Conservation (phyloP, 306 rosid species). For the Prosopis cineraria region DNA sequence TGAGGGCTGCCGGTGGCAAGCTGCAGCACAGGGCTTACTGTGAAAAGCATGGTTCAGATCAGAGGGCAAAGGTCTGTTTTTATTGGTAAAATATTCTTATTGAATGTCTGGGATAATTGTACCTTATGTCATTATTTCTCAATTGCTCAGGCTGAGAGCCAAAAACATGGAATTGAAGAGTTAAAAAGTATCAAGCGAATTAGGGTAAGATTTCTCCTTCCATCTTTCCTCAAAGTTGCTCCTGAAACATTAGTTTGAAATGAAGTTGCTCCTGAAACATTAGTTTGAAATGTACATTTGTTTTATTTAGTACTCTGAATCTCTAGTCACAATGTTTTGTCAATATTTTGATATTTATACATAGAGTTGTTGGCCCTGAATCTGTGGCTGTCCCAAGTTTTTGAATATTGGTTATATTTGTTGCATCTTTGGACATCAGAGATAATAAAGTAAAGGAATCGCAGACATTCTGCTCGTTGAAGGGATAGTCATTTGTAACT, state of each 20-base stretch:
- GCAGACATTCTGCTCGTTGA: conserved; percentile 1
- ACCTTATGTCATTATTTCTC: conserved; percentile 27
- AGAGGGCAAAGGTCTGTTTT: conserved; percentile 75
- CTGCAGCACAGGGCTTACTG: conserved; percentile 93
- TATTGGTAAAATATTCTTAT: background rate
- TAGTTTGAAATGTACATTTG: background rate
- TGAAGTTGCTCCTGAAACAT: background rate
- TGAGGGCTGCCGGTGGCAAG: conserved; percentile 73
- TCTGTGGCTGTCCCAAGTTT: background rate
- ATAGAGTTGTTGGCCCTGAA: conserved; percentile 15
- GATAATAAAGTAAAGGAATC: background rate
- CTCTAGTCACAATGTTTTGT: background rate
- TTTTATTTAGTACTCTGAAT: background rate
- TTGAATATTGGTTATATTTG: background rate
- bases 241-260: too few species aligned
- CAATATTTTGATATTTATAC: background rate
- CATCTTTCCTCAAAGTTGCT: background rate
- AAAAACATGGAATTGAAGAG: conserved; percentile 88
- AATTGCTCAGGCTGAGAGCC: conserved; percentile 78
- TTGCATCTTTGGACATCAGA: conserved; percentile 4
- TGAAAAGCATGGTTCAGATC: conserved; percentile 90
- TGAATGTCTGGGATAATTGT: conserved; percentile 13
- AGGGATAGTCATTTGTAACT: background rate
- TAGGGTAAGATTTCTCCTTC: conserved; percentile 61
- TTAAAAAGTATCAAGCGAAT: conserved; percentile 76